A percentile compares a stretch with the other conserved stretches of the same genome.
phyloP scores from a whole-genome alignment of 345 rosid genomes.

The Conringia planisiliqua region DNA sequence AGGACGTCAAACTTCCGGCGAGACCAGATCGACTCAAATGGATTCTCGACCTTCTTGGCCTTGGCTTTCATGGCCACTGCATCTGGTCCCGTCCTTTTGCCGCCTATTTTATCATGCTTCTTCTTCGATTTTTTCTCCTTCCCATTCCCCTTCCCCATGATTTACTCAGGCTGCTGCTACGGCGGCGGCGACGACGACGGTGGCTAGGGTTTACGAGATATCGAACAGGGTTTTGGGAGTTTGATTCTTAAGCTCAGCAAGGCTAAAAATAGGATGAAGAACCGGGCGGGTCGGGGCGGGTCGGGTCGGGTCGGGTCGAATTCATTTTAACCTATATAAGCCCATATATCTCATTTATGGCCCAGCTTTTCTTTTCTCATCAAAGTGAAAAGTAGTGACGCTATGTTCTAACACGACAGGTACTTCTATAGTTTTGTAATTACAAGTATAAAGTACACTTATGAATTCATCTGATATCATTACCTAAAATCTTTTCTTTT shows the following conservation, averaged over 20 bases:
- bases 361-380: not conserved
- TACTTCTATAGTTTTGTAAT: no score
- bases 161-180: not conserved
- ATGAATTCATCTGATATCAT: no score
- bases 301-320: conserved; percentile 7
- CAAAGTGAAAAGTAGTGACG: no score
- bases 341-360: not conserved
- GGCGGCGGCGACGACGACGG: not conserved
- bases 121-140: conserved; percentile 24
- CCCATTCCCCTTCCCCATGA: conserved; percentile 26
- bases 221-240: conserved; percentile 14
- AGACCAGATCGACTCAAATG: conserved; percentile 83
- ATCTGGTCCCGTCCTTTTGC: conserved; percentile 44
- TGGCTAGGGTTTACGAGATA: conserved; percentile 29
- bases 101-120: conserved; percentile 41
- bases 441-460: no score
- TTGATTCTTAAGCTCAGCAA: not conserved
- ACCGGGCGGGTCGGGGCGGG: not conserved
- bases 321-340: not conserved
- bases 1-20: conserved; percentile 83
- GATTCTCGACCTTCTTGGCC: conserved; percentile 43
- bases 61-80: conserved; percentile 64
- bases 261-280: not conserved
- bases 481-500: no score
- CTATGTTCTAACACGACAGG: no score